These are phyloP conservation scores for Metschnikowia orientalis DNA, from an alignment of 805 yeast species.

Conservation along the genomic window DNA sequence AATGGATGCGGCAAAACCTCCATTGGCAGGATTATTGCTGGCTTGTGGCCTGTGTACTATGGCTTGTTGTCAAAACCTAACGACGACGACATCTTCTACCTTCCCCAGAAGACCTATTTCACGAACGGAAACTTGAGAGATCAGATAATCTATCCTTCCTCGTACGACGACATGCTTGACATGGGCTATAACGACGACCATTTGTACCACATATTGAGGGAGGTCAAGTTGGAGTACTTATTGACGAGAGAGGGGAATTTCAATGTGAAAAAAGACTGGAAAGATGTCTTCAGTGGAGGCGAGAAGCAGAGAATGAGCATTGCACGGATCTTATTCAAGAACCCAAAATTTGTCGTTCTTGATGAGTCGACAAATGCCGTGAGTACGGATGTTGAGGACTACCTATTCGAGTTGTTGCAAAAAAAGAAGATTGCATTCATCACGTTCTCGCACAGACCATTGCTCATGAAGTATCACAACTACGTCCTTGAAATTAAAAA, in stretches of 20 bases:
- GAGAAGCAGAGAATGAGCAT: conserved; percentile 88
- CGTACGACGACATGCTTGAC: conserved; percentile 71
- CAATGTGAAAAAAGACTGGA: conserved; percentile 68
- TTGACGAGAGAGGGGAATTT: conserved; percentile 60
- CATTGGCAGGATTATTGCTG: conserved; percentile 76
- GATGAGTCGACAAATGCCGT: conserved; percentile 97
- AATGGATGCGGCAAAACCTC: conserved; percentile 91
- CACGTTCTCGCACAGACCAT: conserved; percentile 79
- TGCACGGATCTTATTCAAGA: conserved; percentile 78
- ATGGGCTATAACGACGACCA: conserved; percentile 68
- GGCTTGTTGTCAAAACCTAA: conserved; percentile 80
- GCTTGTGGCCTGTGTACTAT: conserved; percentile 84
- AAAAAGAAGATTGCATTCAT: conserved; percentile 68
- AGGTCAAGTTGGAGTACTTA: conserved; percentile 78
- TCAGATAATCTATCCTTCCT: conserved; percentile 83
- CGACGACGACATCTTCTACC: conserved; percentile 62
- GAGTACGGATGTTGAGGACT: conserved; percentile 83
- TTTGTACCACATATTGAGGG: conserved; percentile 60
- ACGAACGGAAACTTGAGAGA: conserved; percentile 81
- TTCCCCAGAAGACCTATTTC: conserved; percentile 87
- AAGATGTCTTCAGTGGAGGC: conserved; percentile 92
- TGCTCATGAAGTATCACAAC: conserved; percentile 80
- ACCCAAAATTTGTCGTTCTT: conserved; percentile 74
- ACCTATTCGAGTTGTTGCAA: conserved; percentile 71
- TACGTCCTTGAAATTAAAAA: conserved; percentile 64